phyloP scores from a whole-genome alignment of 495 filamentous ascomycete genomes.

The Aspergillus nanangensis region DNA sequence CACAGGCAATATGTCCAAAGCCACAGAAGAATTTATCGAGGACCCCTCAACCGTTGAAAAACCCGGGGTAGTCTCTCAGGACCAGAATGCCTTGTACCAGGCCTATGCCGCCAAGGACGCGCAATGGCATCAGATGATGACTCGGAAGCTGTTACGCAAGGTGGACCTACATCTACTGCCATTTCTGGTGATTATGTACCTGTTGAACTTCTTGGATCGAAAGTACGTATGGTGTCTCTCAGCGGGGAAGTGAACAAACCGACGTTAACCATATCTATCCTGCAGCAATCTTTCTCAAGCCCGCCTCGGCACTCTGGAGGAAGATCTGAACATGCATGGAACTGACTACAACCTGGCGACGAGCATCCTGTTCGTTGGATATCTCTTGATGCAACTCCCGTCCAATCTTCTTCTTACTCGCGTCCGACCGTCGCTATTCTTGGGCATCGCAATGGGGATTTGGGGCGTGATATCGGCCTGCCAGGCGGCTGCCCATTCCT shows the following conservation, averaged over 20 bases:
- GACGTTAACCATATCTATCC: neutral
- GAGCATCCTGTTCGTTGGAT: constrained; percentile 69
- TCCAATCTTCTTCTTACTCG: constrained; percentile 57
- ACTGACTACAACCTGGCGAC: constrained; percentile 53
- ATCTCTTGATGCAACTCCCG: constrained; percentile 54
- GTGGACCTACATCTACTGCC: constrained; percentile 59
- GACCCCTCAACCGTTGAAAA: constrained; percentile 11
- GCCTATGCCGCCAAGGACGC: constrained; percentile 24
- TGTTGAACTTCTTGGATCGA: constrained; percentile 77
- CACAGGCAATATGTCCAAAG: constrained; percentile 2
- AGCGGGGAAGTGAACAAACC: no score
- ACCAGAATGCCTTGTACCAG: constrained; percentile 29
- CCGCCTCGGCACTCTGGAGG: constrained; percentile 39
- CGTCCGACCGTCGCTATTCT: constrained; percentile 27
- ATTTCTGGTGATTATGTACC: constrained; percentile 65
- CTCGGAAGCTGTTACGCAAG: constrained; percentile 46
- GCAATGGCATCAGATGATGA: constrained; percentile 34
- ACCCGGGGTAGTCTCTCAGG: constrained; percentile 1
- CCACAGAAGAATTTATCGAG: constrained; percentile 13
- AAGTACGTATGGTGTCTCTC: constrained; percentile 27
- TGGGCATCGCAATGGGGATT: constrained; percentile 25
- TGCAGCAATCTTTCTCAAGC: constrained; percentile 30
- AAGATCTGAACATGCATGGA: constrained; percentile 41
- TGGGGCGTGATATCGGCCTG: constrained; percentile 61
- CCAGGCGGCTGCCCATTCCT: constrained; percentile 53